Evolutionary conservation across 2,329 filamentous ascomycete species (phyloP).

Genomic region (Basipetospora chlamydospora): DNA sequence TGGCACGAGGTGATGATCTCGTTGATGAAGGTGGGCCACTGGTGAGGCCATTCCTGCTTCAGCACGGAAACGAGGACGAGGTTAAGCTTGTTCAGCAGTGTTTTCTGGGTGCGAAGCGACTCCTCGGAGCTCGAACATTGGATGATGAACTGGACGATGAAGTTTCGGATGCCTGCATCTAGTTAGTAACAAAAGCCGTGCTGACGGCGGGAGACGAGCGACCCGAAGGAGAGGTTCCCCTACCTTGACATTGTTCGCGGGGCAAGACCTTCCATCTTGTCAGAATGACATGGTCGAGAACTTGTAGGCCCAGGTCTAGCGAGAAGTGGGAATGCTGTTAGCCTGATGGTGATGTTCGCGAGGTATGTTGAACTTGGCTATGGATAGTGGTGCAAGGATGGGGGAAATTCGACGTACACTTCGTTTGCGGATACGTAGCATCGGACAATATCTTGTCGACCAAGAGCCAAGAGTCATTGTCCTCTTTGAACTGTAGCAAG

Average conservation of each 20-base stretch:
- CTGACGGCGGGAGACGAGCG: background rate
- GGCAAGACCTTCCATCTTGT: constrained; percentile 98
- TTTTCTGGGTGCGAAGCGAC: constrained; percentile 67
- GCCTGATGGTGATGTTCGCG: too few relatives aligned
- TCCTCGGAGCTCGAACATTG: constrained; percentile 85
- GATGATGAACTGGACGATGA: constrained; percentile 97
- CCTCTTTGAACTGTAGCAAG: constrained; percentile 76
- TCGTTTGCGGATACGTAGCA: constrained; percentile 86
- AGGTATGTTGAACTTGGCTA: too few relatives aligned
- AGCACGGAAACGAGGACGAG: constrained; percentile 92
- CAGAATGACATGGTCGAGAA: constrained; percentile 96
- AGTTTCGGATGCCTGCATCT: constrained; percentile 79
- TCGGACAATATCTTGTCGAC: constrained; percentile 95
- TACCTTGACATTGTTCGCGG: constrained; percentile 83
- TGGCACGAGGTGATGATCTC: constrained; percentile 96
- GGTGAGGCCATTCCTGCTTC: constrained; percentile 99
- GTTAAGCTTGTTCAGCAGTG: constrained; percentile 95
- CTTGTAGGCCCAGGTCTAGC: constrained; percentile 87
- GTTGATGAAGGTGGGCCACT: constrained; percentile 99
- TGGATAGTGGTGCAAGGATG: too few relatives aligned
- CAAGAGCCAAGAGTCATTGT: constrained; percentile 92
- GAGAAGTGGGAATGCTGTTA: too few relatives aligned
- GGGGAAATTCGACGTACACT: constrained; percentile 53
- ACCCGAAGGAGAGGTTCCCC: background rate
- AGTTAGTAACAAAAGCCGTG: constrained; percentile 1